Evolutionary conservation across 768 basidiomycete genomes (phyloP).

Genomic region (Lyophyllum shimeji): DNA sequence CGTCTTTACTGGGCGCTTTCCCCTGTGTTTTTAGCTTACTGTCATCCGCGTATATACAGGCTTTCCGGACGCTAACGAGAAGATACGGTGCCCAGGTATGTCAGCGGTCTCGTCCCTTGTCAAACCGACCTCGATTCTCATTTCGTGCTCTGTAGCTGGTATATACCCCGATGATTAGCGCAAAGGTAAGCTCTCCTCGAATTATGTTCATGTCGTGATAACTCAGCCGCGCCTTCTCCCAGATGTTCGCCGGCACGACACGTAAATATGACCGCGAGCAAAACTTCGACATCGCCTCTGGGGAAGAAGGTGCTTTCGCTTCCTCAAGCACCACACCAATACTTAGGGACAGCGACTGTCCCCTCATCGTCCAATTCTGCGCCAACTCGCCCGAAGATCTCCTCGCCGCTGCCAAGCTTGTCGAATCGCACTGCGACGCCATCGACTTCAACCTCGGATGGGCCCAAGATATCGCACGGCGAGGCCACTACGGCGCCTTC

Average conservation of each 20-base stretch:
- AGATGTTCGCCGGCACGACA: no score
- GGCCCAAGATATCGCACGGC: conserved; percentile 91
- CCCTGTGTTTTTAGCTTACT: not conserved
- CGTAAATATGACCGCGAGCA: no score
- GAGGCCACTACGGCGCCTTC: conserved; percentile 87
- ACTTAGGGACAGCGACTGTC: conserved; percentile 56
- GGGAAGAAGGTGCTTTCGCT: no score
- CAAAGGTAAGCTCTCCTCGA: conserved; percentile 51
- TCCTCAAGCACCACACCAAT: not conserved
- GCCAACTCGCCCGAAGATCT: conserved; percentile 84
- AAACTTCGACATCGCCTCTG: no score
- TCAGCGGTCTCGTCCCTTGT: not conserved
- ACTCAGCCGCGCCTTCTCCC: not conserved
- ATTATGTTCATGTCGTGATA: not conserved
- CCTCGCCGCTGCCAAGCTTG: conserved; percentile 70
- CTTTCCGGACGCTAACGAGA: conserved; percentile 85
- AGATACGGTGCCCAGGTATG: conserved; percentile 79
- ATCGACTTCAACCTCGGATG: conserved; percentile 94
- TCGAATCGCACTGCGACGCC: conserved; percentile 85
- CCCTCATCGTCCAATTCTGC: conserved; percentile 91
- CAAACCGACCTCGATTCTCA: not conserved
- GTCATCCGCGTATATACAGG: conserved; percentile 44
- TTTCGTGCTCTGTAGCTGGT: conserved; percentile 50
- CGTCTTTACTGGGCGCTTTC: conserved; percentile 27
- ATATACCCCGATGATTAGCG: conserved; percentile 99